These are phyloP conservation scores for Claviceps arundinis DNA, from an alignment of 2,329 filamentous ascomycete genomes.

Conservation along the genomic window DNA sequence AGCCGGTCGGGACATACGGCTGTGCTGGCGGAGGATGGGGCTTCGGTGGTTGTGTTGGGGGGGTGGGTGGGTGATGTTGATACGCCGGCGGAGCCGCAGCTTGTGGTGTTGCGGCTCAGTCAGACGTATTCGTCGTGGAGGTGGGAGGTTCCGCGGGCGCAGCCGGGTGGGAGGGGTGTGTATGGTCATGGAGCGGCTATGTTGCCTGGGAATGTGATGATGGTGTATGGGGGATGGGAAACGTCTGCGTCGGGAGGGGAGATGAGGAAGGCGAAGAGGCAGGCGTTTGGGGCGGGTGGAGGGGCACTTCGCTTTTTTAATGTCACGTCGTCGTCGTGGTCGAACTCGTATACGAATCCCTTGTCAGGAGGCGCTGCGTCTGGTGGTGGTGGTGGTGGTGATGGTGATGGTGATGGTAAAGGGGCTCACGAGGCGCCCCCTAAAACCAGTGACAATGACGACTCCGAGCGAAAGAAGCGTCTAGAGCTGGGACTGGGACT, in stretches of 20 bases:
- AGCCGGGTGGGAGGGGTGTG: conserved; percentile 32
- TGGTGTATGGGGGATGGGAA: conserved; percentile 50
- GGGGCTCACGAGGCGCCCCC: background rate
- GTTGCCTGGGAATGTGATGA: conserved; percentile 54
- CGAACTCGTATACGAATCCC: conserved; percentile 35
- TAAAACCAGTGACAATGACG: no score
- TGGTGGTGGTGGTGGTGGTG: background rate
- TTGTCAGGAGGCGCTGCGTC: background rate
- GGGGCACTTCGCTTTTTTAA: conserved; percentile 37
- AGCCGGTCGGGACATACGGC: conserved; percentile 83
- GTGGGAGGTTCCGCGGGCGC: conserved; percentile 50
- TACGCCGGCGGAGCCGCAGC: conserved; percentile 66
- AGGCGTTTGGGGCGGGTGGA: conserved; percentile 9
- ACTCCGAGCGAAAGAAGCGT: background rate
- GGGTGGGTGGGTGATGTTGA: conserved; percentile 82
- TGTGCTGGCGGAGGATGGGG: conserved; percentile 66
- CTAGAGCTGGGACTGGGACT: conserved; percentile 44
- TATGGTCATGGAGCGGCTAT: conserved; percentile 52
- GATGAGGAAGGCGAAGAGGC: conserved; percentile 18
- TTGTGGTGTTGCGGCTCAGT: conserved; percentile 64
- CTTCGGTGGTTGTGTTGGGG: conserved; percentile 64
- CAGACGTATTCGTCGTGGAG: conserved; percentile 62
- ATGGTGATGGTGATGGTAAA: background rate
- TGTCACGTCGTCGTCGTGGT: conserved; percentile 43
- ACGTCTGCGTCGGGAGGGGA: conserved; percentile 22